Conservation (phyloP, 495 filamentous ascomycete species). For the Aspergillus sparsus region DNA sequence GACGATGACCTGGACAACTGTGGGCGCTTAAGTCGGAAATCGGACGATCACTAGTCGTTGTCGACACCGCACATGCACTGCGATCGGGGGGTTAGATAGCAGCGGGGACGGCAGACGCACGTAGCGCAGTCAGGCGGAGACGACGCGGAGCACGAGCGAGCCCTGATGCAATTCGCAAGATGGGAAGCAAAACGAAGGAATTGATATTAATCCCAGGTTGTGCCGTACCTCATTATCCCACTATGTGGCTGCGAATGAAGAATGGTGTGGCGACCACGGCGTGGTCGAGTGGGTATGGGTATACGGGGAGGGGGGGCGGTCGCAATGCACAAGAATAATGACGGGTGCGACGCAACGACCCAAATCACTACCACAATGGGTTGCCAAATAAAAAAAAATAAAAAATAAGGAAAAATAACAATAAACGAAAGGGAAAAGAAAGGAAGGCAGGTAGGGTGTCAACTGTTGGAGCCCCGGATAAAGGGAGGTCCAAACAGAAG, state of each 20-base stretch:
- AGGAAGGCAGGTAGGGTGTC: slow-evolving; percentile 4
- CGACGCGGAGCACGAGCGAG: slow-evolving; percentile 20
- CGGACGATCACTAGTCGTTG: slow-evolving; percentile 25
- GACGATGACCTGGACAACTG: slow-evolving; percentile 13
- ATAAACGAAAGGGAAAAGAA: slow-evolving; percentile 1
- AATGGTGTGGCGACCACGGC: slow-evolving; percentile 15
- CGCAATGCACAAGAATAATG: slow-evolving; percentile 22
- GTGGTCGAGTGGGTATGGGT: slow-evolving; percentile 6
- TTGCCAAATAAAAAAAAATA: too few relatives aligned
- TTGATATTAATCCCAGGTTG: slow-evolving; percentile 26
- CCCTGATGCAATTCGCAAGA: slow-evolving; percentile 27
- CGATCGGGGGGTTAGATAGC: slow-evolving; percentile 34
- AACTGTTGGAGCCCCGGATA: slow-evolving; percentile 23
- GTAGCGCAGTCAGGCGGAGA: slow-evolving; percentile 35
- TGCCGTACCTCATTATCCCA: slow-evolving; percentile 36
- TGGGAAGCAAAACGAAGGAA: slow-evolving; percentile 23
- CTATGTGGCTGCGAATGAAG: slow-evolving; percentile 9
- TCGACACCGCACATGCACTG: slow-evolving; percentile 37
- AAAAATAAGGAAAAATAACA: too few relatives aligned
- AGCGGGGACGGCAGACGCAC: slow-evolving; percentile 36
- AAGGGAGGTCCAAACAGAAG: slow-evolving; percentile 23
- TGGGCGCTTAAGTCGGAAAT: slow-evolving; percentile 16
- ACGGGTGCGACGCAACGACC: slow-evolving; percentile 20
- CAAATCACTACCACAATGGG: slow-evolving; percentile 15
- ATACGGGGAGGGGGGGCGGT: slow-evolving; percentile 18